Percentiles rank a stretch among this genome's conserved stretches.
These are phyloP conservation scores for Xylariaceae sp. DNA, from an alignment of 2,329 filamentous ascomycete genomes.

Conservation along the genomic window DNA sequence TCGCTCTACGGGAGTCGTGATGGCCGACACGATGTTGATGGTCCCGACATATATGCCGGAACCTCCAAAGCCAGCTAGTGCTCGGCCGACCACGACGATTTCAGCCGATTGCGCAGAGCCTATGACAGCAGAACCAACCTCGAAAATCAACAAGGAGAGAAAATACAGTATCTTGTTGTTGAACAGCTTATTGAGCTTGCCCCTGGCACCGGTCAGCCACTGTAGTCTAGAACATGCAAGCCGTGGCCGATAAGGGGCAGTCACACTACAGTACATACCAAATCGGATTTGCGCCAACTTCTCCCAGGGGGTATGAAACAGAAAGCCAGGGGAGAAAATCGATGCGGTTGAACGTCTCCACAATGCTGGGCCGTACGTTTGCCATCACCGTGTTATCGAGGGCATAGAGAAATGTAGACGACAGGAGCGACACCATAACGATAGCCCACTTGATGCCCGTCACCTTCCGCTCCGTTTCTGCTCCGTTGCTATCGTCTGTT, in stretches of 20 bases:
- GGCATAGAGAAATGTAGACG: slow-evolving; percentile 41
- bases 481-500: neutral
- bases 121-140: slow-evolving; percentile 7
- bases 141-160: slow-evolving; percentile 1
- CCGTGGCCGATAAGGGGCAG: too few relatives aligned
- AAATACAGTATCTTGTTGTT: slow-evolving; percentile 19
- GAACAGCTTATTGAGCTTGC: slow-evolving; percentile 13
- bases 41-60: slow-evolving; percentile 14
- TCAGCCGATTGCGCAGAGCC: slow-evolving; percentile 1
- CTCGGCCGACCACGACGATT: slow-evolving; percentile 1
- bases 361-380: slow-evolving; percentile 49
- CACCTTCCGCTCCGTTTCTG: slow-evolving; percentile 7
- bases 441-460: slow-evolving; percentile 31
- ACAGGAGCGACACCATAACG: slow-evolving; percentile 35
- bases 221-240: too few relatives aligned
- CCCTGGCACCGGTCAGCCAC: slow-evolving; percentile 3
- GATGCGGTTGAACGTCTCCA: slow-evolving; percentile 44
- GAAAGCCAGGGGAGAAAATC: slow-evolving; percentile 44
- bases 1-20: neutral
- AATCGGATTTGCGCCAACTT: slow-evolving; percentile 30
- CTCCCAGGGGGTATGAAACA: slow-evolving; percentile 45
- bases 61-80: slow-evolving; percentile 8
- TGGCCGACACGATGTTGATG: slow-evolving; percentile 6
- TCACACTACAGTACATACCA: slow-evolving; percentile 15
- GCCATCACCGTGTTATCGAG: slow-evolving; percentile 52